These are phyloP conservation scores for Chenopodium suecicum DNA, from an alignment of 148 eudicot species.

Conservation along the genomic window DNA sequence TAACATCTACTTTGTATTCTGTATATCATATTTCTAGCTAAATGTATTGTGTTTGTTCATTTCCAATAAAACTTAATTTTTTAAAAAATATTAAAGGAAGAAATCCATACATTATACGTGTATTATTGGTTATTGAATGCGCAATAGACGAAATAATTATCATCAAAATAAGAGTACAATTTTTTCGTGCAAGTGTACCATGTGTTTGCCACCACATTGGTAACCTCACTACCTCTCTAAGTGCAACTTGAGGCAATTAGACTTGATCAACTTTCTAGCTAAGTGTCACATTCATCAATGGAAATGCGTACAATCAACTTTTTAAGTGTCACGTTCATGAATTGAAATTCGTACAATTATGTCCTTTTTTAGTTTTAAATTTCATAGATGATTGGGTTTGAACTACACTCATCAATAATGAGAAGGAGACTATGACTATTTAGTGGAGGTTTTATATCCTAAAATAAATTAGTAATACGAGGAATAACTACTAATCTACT, in stretches of 20 bases:
- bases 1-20: too few relatives aligned
- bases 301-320: not conserved
- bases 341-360: not conserved
- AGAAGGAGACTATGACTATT: too few relatives aligned
- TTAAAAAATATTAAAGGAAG: not conserved
- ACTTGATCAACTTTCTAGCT: not conserved
- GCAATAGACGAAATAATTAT: not conserved
- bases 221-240: not conserved
- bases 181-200: constrained; percentile 15
- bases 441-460: too few relatives aligned
- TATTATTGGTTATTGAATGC: not conserved
- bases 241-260: not conserved
- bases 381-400: too few relatives aligned
- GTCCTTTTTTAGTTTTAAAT: too few relatives aligned
- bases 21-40: too few relatives aligned
- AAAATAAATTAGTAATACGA: too few relatives aligned
- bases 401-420: too few relatives aligned
- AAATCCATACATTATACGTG: not conserved
- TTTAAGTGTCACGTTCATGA: not conserved
- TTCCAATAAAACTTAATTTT: not conserved
- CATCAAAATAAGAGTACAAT: not conserved
- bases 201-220: constrained; percentile 11
- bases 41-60: not conserved
- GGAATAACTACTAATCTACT: too few relatives aligned
- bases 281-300: not conserved